A percentile compares a stretch with the other conserved stretches of the same genome.
Evolutionary conservation across 441 rosid genomes (phyloP).

Genomic region (Euphorbia celastroides): DNA sequence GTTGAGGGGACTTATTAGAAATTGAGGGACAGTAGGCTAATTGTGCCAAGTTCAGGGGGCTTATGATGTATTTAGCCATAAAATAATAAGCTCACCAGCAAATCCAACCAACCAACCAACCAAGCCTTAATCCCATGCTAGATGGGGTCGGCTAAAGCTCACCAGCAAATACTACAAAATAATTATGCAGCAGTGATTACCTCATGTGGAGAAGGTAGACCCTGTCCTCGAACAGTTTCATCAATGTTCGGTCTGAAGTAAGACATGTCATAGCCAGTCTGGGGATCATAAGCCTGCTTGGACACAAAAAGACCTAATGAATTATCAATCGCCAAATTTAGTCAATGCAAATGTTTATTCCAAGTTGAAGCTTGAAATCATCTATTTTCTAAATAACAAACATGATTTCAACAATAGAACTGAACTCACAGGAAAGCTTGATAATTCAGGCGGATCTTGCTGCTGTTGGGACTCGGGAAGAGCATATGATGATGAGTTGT

Average conservation of each 20-base stretch:
- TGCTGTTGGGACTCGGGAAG: slow-evolving; percentile 53
- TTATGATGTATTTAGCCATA: too few relatives aligned
- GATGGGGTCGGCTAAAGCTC: too few relatives aligned
- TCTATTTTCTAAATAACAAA: neutral
- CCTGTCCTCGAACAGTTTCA: slow-evolving; percentile 58
- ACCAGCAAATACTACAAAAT: neutral
- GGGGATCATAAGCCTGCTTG: slow-evolving; percentile 69
- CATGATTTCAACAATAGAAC: neutral
- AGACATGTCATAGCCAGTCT: slow-evolving; percentile 57
- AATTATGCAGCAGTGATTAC: slow-evolving; percentile 26
- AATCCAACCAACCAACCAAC: too few relatives aligned
- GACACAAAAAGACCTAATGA: slow-evolving; percentile 21
- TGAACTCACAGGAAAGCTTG: slow-evolving; percentile 54
- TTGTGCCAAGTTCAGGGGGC: too few relatives aligned
- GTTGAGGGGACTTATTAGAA: too few relatives aligned
- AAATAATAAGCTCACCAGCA: too few relatives aligned
- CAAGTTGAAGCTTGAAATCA: neutral
- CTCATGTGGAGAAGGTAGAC: slow-evolving; percentile 66
- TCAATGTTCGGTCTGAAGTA: slow-evolving; percentile 71
- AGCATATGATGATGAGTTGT: slow-evolving; percentile 50
- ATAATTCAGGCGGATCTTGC: slow-evolving; percentile 55
- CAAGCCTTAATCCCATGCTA: too few relatives aligned
- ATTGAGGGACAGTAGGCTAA: too few relatives aligned
- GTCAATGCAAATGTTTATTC: neutral
- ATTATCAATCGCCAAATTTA: neutral